These are phyloP conservation scores for Termitomyces sp. DNA, from an alignment of 1,284 basidiomycete species.

Conservation along the genomic window DNA sequence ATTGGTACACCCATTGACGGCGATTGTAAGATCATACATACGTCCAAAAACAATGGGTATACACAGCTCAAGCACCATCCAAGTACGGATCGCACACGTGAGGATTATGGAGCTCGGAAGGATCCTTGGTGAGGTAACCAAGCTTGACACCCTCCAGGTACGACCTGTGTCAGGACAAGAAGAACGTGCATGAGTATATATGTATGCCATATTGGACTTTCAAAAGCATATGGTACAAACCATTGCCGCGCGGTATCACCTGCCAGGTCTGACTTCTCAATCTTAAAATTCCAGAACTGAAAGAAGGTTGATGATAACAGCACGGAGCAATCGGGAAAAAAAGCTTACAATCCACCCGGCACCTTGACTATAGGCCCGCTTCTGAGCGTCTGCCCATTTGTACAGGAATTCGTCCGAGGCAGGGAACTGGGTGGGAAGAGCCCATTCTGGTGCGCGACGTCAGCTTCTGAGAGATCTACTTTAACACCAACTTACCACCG, in stretches of 20 bases:
- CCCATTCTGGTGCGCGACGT: constrained; percentile 50
- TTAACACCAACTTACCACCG: constrained; percentile 40
- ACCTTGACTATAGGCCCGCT: constrained; percentile 55
- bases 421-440: constrained; percentile 60
- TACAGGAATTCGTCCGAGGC: constrained; percentile 58
- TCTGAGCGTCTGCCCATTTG: constrained; percentile 79
- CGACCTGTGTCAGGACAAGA: constrained; percentile 42
- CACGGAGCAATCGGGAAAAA: not conserved
- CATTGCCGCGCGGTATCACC: constrained; percentile 52
- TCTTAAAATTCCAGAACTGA: constrained; percentile 77
- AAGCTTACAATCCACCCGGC: constrained; percentile 65
- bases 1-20: not conserved
- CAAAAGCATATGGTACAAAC: constrained; percentile 28
- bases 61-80: not conserved
- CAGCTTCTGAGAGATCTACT: constrained; percentile 25
- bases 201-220: not conserved
- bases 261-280: constrained; percentile 50
- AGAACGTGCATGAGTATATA: not conserved
- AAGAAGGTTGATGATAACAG: not conserved
- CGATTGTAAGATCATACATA: not conserved
- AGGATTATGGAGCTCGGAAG: constrained; percentile 48
- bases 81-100: constrained; percentile 56
- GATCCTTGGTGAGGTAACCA: constrained; percentile 62
- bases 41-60: not conserved
- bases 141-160: constrained; percentile 58